These are phyloP conservation scores for Neurospora tetraspora DNA, from an alignment of 495 filamentous ascomycete species.

Conservation along the genomic window DNA sequence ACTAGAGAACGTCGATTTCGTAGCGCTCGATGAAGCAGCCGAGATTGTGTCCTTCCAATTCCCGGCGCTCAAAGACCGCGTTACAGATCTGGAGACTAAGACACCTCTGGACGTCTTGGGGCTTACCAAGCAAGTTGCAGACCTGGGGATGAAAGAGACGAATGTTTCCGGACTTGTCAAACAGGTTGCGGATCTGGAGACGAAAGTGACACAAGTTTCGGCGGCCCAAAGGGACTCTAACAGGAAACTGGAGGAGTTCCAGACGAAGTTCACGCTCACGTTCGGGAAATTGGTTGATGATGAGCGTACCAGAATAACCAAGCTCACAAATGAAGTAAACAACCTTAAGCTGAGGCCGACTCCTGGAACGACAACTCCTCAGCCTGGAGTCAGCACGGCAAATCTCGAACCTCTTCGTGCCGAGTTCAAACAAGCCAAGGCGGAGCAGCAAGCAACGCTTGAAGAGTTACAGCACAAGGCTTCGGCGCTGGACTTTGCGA, in stretches of 20 bases:
- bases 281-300: neutral
- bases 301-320: neutral
- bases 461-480: neutral
- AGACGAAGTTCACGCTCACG: neutral
- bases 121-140: neutral
- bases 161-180: neutral
- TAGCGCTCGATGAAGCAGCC: neutral
- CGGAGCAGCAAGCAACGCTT: neutral
- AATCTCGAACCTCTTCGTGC: neutral
- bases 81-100: neutral
- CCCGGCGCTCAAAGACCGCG: neutral
- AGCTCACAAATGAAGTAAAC: neutral
- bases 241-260: neutral
- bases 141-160: neutral
- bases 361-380: neutral
- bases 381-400: neutral
- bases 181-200: constrained; percentile 1
- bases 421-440: neutral
- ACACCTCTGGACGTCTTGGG: neutral
- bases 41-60: constrained; percentile 5
- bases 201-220: neutral
- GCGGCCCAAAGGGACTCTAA: neutral
- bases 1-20: constrained; percentile 4
- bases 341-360: neutral
- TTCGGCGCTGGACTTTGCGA: neutral